phyloP scores from a whole-genome alignment of 148 eudicot genomes.

The Amaranthus palmeri region DNA sequence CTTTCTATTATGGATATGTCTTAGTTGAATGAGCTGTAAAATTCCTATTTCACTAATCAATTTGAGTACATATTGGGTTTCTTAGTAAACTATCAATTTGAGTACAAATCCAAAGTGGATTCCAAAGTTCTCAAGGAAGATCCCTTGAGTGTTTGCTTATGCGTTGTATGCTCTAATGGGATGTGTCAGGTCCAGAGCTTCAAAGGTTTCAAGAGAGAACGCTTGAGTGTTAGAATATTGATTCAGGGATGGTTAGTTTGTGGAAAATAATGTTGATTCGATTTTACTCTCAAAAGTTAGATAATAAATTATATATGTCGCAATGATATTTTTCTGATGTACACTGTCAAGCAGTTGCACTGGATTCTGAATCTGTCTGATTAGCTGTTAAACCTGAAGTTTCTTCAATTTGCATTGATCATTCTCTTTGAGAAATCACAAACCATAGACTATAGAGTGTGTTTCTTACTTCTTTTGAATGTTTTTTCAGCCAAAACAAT shows the following conservation, averaged over 20 bases:
- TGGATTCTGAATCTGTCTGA: neutral
- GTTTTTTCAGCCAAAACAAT: constrained; percentile 35
- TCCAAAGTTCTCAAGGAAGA: too few species aligned
- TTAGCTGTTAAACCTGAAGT: neutral
- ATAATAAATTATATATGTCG: neutral
- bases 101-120: too few species aligned
- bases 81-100: neutral
- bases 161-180: too few species aligned
- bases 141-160: too few species aligned
- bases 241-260: neutral
- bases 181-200: too few species aligned
- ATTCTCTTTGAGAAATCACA: neutral
- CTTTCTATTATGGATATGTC: neutral
- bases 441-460: too few species aligned
- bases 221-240: neutral
- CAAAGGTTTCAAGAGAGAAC: neutral
- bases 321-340: too few species aligned
- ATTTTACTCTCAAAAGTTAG: neutral
- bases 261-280: neutral
- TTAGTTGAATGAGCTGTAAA: neutral
- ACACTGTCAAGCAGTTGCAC: neutral
- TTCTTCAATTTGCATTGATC: neutral
- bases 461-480: neutral
- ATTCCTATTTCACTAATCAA: neutral
- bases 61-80: neutral